These are phyloP conservation scores for Entophlyctis helioformis DNA, from an alignment of 192 early-diverging fungal species.

Conservation along the genomic window DNA sequence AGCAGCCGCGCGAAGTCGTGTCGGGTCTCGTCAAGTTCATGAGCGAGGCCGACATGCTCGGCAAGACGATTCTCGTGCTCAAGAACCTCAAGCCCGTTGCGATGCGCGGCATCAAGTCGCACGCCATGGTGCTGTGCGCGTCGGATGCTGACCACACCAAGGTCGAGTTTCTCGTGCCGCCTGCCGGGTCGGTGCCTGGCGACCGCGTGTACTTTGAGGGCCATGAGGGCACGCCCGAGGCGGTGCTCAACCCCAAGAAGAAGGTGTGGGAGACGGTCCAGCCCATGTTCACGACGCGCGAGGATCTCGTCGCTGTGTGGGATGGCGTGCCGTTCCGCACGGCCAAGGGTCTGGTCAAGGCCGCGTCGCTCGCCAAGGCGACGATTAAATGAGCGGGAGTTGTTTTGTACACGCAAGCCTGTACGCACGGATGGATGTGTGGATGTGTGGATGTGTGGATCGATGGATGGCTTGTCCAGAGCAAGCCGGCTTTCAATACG, in stretches of 20 bases:
- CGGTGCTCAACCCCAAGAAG: slow-evolving; percentile 92
- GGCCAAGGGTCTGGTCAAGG: slow-evolving; percentile 33
- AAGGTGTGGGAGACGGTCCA: slow-evolving; percentile 97
- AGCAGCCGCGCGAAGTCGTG: slow-evolving; percentile 72
- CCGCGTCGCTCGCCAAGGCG: slow-evolving; percentile 17
- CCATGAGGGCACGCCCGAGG: slow-evolving; percentile 76
- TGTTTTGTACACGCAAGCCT: too few species aligned
- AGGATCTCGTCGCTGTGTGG: slow-evolving; percentile 39
- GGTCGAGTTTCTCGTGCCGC: slow-evolving; percentile 87
- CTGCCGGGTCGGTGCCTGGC: slow-evolving; percentile 74
- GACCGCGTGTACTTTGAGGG: slow-evolving; percentile 87
- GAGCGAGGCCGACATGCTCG: slow-evolving; percentile 76
- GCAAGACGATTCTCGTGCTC: slow-evolving; percentile 40
- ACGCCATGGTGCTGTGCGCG: slow-evolving; percentile 92
- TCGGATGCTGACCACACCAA: slow-evolving; percentile 69
- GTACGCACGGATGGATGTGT: too few species aligned
- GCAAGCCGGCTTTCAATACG: too few species aligned
- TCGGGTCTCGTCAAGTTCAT: slow-evolving; percentile 88
- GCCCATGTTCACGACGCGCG: slow-evolving; percentile 50
- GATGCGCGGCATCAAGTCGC: slow-evolving; percentile 91
- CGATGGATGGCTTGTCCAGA: too few species aligned
- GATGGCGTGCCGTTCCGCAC: slow-evolving; percentile 34
- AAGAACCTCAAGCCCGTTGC: slow-evolving; percentile 91
- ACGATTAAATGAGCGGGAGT: slow-evolving; percentile 24
- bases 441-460: too few species aligned